Percentiles rank a stretch among this genome's conserved stretches.
Conservation (phyloP, 2,329 filamentous ascomycete genomes). For the Diaporthe vaccinii region DNA sequence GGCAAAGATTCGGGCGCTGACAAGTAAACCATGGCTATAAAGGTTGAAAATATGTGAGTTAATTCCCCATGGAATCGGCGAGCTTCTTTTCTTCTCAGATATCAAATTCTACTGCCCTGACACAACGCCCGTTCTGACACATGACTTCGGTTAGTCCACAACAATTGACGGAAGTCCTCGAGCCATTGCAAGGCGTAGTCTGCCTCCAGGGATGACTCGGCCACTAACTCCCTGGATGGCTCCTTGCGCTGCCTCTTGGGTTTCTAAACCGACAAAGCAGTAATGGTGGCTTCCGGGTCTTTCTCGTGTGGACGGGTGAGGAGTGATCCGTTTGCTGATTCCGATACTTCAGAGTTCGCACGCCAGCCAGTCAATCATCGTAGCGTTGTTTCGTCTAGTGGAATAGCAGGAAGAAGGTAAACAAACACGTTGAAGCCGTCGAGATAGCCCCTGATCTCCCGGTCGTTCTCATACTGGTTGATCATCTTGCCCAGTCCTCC, state of each 20-base stretch:
- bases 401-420: background rate
- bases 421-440: slow-evolving; percentile 59
- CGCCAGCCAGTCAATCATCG: slow-evolving; percentile 2
- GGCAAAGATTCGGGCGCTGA: too few species aligned
- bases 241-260: slow-evolving; percentile 64
- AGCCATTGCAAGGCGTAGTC: slow-evolving; percentile 41
- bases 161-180: background rate
- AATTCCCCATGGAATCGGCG: too few species aligned
- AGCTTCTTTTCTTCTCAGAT: too few species aligned
- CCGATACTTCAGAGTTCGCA: slow-evolving; percentile 44
- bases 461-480: slow-evolving; percentile 61
- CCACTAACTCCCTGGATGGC: slow-evolving; percentile 62
- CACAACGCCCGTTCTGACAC: too few species aligned
- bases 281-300: slow-evolving; percentile 71
- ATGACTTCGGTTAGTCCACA: background rate
- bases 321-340: slow-evolving; percentile 69
- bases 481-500: slow-evolving; percentile 64
- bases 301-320: slow-evolving; percentile 66
- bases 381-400: background rate
- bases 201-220: slow-evolving; percentile 40
- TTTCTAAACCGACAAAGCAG: slow-evolving; percentile 75
- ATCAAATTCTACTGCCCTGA: too few species aligned
- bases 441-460: slow-evolving; percentile 62
- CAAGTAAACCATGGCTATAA: accelerated
- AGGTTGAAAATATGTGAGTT: too few species aligned